Conservation (phyloP, 495 filamentous ascomycete species). For the Coniosporium apollinis region DNA sequence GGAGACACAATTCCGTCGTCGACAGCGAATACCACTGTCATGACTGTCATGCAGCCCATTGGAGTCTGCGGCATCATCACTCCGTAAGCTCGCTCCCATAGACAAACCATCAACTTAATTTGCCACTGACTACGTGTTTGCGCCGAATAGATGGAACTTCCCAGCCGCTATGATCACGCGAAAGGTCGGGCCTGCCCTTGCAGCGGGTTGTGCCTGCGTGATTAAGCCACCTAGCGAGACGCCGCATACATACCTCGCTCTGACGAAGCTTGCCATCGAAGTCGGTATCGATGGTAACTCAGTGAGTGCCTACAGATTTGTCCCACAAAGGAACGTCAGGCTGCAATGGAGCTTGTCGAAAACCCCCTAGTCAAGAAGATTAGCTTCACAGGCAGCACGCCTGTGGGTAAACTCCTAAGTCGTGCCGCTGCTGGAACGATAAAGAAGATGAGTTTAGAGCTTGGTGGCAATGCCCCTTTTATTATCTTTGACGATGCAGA, state of each 20-base stretch:
- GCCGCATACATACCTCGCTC: constrained; percentile 64
- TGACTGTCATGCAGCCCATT: constrained; percentile 26
- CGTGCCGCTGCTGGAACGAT: constrained; percentile 63
- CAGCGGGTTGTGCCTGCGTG: constrained; percentile 21
- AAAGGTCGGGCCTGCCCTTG: constrained; percentile 24
- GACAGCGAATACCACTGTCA: not conserved
- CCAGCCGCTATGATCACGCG: constrained; percentile 27
- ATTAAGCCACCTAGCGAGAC: constrained; percentile 71
- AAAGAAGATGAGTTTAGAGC: constrained; percentile 75
- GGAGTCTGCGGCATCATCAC: constrained; percentile 94
- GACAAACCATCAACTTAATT: no score
- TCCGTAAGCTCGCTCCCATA: no score
- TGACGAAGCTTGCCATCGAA: constrained; percentile 65
- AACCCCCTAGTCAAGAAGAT: constrained; percentile 61
- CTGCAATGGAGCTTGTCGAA: constrained; percentile 53
- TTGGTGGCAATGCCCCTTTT: constrained; percentile 84
- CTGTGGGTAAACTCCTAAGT: constrained; percentile 78
- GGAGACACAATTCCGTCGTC: constrained; percentile 7
- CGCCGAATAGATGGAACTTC: no score
- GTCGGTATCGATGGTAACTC: constrained; percentile 78
- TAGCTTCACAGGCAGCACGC: constrained; percentile 78
- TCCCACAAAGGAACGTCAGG: constrained; percentile 53
- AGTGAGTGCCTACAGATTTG: constrained; percentile 74
- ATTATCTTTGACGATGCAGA: constrained; percentile 90
- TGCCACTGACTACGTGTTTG: no score